These are phyloP conservation scores for Leucocoprinus gongylophorus DNA, from an alignment of 1,284 basidiomycete species.

Conservation along the genomic window DNA sequence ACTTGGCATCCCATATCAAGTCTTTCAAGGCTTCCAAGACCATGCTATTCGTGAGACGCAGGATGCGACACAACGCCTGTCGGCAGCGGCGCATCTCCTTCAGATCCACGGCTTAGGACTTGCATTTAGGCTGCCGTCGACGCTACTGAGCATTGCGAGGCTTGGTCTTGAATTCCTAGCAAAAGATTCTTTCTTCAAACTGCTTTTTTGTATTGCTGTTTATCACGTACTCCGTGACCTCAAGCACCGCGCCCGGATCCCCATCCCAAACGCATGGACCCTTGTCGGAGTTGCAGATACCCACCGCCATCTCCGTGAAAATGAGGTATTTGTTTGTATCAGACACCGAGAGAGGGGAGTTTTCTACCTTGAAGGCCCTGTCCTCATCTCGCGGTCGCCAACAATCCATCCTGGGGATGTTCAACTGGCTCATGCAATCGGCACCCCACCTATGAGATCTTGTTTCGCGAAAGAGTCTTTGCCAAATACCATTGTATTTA, in stretches of 20 bases:
- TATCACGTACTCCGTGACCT: constrained; percentile 58
- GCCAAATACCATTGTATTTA: constrained; percentile 54
- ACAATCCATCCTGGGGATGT: constrained; percentile 66
- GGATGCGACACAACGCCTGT: constrained; percentile 37
- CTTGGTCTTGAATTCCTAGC: constrained; percentile 25
- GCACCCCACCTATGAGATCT: constrained; percentile 44
- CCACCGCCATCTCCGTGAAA: constrained; percentile 41
- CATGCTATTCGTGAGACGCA: constrained; percentile 43
- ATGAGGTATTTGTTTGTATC: constrained; percentile 54
- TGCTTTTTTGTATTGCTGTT: constrained; percentile 44
- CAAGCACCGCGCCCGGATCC: constrained; percentile 63
- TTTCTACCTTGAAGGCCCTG: constrained; percentile 47
- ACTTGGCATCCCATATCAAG: constrained; percentile 45
- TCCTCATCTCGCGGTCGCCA: constrained; percentile 59
- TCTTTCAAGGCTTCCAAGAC: constrained; percentile 52
- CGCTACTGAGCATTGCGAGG: constrained; percentile 31
- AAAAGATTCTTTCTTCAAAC: constrained; percentile 42
- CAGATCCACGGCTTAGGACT: constrained; percentile 37
- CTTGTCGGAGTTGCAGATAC: constrained; percentile 65
- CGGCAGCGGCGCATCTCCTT: constrained; percentile 41
- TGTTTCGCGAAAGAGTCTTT: constrained; percentile 45
- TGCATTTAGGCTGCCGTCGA: constrained; percentile 34
- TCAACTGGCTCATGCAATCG: constrained; percentile 53
- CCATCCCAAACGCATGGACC: constrained; percentile 53
- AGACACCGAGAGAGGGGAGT: constrained; percentile 32